Percentiles rank a stretch among this genome's conserved stretches.
Conservation (phyloP, 1,284 basidiomycete species). For the Leccinum subspadiceum region DNA sequence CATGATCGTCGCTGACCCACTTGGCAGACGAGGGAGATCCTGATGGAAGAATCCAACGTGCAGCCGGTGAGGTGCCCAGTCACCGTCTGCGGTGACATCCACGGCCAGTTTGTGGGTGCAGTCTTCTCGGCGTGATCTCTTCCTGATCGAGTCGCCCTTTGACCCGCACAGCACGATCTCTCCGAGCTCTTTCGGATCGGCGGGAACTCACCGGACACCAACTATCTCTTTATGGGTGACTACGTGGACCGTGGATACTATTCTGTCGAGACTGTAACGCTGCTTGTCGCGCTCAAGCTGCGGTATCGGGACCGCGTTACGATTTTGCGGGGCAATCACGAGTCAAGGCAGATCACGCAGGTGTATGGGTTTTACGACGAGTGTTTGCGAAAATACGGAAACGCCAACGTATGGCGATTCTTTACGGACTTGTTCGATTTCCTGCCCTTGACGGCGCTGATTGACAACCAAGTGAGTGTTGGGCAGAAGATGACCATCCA, state of each 20-base stretch:
- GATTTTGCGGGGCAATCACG: conserved; percentile 97
- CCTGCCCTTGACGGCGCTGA: conserved; percentile 93
- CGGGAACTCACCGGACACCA: conserved; percentile 98
- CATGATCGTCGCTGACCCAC: conserved; percentile 18
- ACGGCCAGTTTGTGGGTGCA: conserved; percentile 95
- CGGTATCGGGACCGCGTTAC: conserved; percentile 98
- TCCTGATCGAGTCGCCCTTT: conserved; percentile 20
- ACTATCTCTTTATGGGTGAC: conserved; percentile 99
- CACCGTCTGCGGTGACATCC: conserved; percentile 97
- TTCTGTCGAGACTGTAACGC: conserved; percentile 97
- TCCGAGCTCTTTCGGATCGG: conserved; percentile 99
- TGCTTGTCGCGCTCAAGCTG: conserved; percentile 97
- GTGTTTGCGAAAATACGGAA: conserved; percentile 98
- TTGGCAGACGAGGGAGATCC: conserved; percentile 87
- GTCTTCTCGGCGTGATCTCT: conserved; percentile 24
- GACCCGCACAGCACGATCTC: conserved; percentile 82
- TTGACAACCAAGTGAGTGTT: conserved; percentile 92
- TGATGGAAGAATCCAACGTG: conserved; percentile 97
- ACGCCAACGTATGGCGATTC: conserved; percentile 99
- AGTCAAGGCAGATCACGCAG: conserved; percentile 98
- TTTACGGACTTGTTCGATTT: conserved; percentile 99
- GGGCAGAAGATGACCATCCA: background rate
- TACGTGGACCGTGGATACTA: conserved; percentile 99
- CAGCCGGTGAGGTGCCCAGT: conserved; percentile 98
- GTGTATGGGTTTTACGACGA: conserved; percentile 99